Base-by-base conservation (phyloP, 176 grass and related monocot genomes). In the Pontederia crassipes region DNA sequence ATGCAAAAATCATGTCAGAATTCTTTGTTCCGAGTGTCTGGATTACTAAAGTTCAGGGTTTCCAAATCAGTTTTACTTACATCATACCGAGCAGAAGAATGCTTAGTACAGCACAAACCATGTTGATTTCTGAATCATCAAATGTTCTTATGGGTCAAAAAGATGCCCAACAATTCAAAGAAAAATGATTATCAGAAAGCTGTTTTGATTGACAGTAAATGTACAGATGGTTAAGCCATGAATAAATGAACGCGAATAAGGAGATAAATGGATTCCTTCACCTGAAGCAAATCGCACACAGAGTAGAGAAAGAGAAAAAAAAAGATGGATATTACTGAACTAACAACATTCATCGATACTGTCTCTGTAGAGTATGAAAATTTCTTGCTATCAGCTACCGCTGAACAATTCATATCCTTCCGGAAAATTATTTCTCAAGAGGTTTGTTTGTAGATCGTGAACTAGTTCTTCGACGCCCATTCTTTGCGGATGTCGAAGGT, bases 401-500 rank as follows among this genome's bases (percentile, higher is more conserved):
- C 55, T 58, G 55, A 17, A 58, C 20, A 58, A 57, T 40, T 40
- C 9, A 14, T 61, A 61, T 13, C 28, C 58, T 24, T 15, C 58
- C 29, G 20, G 45, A 45, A 58, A 28, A 12, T 12, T 45, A n/a
- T 24, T 24, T 24, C 20, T 24, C 20, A 24, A 24, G 20, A n/a
- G 26, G 15, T 10, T 61, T 58, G 26, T 29, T 32, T 45, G 11
- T 58, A 24, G 20, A 24, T 24, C 20, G 7, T 26, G 54, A 71
- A 70, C 28, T 52, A n/a, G 11, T 61, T 2, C 52, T 35, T 53
- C 0, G 78, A 68, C 15, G 85, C 74, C 94, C 94, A 98, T 1
- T 98, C 94, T 75, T 74, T 73, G 49, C 88, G 94, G 71, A 98
- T 98, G 82, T 98, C 94, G 65, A 98, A 93, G 11, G 64, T 89